phyloP scores from a whole-genome alignment of 164 flowering plant genomes.

The Brasenia schreberi region DNA sequence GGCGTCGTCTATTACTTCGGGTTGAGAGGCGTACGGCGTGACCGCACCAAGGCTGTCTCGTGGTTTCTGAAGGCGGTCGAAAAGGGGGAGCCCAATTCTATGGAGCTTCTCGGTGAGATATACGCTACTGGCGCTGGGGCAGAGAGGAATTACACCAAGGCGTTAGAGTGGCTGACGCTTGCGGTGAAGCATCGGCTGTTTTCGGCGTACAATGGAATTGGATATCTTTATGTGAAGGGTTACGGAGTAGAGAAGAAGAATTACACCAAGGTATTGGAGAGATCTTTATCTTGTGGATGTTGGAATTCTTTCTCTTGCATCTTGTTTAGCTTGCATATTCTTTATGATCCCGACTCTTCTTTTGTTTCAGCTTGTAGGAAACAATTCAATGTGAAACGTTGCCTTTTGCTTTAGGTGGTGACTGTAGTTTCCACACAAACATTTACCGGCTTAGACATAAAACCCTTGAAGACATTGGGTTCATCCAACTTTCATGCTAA shows the following conservation, averaged over 20 bases:
- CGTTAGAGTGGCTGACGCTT: slow-evolving; percentile 74
- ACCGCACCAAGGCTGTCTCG: slow-evolving; percentile 58
- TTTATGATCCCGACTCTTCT: not conserved
- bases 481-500: no score
- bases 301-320: not conserved
- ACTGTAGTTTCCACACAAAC: not conserved
- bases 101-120: slow-evolving; percentile 98
- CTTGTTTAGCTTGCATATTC: not conserved
- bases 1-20: slow-evolving; percentile 90
- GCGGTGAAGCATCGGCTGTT: slow-evolving; percentile 65
- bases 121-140: slow-evolving; percentile 94
- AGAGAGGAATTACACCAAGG: slow-evolving; percentile 80
- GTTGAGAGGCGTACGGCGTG: slow-evolving; percentile 82
- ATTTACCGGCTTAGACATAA: no score
- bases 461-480: no score
- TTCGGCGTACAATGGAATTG: slow-evolving; percentile 94
- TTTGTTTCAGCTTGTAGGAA: not conserved
- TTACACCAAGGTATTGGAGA: slow-evolving; percentile 52
- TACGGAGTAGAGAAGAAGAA: slow-evolving; percentile 94
- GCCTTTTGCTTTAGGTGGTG: not conserved
- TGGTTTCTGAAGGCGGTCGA: slow-evolving; percentile 93
- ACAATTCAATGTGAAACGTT: not conserved
- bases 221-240: slow-evolving; percentile 91
- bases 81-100: slow-evolving; percentile 82
- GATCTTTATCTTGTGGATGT: not conserved